Evolutionary conservation across 1,139 yeast species (phyloP), one percentile per base, ranked within the genome.

Genomic region (Yamadazyma atmosphaerica): DNA sequence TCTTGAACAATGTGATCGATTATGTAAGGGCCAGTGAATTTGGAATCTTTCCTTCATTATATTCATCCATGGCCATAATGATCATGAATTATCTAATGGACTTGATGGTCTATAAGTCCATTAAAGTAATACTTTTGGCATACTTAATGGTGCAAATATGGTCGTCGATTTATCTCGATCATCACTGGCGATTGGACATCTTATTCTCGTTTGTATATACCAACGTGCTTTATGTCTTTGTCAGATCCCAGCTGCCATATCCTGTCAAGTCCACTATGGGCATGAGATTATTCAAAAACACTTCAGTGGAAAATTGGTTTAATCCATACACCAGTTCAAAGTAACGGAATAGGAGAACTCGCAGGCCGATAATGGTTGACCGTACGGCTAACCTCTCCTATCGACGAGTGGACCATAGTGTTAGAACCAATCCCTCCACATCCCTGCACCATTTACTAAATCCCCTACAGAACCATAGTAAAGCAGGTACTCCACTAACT

Each of bases 91-190:
- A 74, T 50, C 55, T 75, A 40, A 50, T 68, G 39, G 71, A 69
- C 54, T 66, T 67, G 47, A 50, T 73, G 42, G 63, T 56, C 42
- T 70, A 73, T 71, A 51, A 49, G 2, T 29, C 56, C 0, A 55
- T 74, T 45, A 62, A 74, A 51, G 33, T 55, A 13, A 41, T 57
- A 23, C 63, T 72, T 39, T 47, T 68, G 38, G 30, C 40, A 3
- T 67, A 77, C 62, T 75, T 77, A 34, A 42, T 64, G 4, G 54
- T 79, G 35, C 88, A 82, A 54, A 80, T 87, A 83, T 83, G 87
- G 87, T 80, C 85, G 16, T 81, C 88, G 11, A 81, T 83, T 58
- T 83, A 83, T 51, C 59, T 83, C 43, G 86, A 81, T 53, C 89
- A 83, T 55, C 88, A 83, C 58, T 83, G 83, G 75, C 63, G 86